A percentile compares a stretch with the other conserved stretches of the same genome.
These are phyloP conservation scores for Sanghuangporus weigelae DNA, from an alignment of 1,284 basidiomycete species.

Conservation along the genomic window DNA sequence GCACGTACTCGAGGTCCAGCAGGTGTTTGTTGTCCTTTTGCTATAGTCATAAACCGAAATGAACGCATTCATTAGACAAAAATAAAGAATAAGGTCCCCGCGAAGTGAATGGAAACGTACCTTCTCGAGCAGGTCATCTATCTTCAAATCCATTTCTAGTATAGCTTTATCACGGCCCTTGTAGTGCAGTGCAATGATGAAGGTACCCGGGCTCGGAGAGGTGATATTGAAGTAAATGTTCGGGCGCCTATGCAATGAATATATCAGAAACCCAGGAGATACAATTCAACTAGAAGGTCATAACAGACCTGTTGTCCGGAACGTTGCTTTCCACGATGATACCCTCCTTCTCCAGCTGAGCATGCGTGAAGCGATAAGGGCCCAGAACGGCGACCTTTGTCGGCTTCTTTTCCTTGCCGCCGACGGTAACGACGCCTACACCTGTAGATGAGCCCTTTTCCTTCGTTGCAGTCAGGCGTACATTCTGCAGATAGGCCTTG, in stretches of 20 bases:
- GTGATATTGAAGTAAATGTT: conserved; percentile 99
- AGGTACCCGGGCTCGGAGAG: conserved; percentile 96
- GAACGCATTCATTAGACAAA: conserved; percentile 17
- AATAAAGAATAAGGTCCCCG: conserved; percentile 2
- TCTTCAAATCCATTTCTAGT: conserved; percentile 99
- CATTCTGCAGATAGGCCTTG: conserved; percentile 98
- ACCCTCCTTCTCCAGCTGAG: conserved; percentile 98
- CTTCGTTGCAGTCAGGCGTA: conserved; percentile 83
- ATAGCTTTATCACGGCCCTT: conserved; percentile 99
- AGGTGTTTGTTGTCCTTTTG: conserved; percentile 98
- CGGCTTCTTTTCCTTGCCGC: conserved; percentile 96
- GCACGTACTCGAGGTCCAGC: conserved; percentile 95
- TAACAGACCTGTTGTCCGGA: conserved; percentile 86
- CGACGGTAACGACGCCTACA: conserved; percentile 93
- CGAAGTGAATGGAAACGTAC: conserved; percentile 34
- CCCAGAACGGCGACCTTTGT: conserved; percentile 83
- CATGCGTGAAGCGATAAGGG: conserved; percentile 95
- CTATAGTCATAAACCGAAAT: conserved; percentile 35
- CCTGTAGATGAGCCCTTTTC: conserved; percentile 80
- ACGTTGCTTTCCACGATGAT: conserved; percentile 99
- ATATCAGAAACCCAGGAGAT: background rate
- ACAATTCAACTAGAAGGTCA: background rate
- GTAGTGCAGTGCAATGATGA: conserved; percentile 98
- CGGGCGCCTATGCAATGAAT: conserved; percentile 60
- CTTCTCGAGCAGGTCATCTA: conserved; percentile 97